phyloP scores from a whole-genome alignment of 1,284 basidiomycete genomes.

The Ganoderma sp. region DNA sequence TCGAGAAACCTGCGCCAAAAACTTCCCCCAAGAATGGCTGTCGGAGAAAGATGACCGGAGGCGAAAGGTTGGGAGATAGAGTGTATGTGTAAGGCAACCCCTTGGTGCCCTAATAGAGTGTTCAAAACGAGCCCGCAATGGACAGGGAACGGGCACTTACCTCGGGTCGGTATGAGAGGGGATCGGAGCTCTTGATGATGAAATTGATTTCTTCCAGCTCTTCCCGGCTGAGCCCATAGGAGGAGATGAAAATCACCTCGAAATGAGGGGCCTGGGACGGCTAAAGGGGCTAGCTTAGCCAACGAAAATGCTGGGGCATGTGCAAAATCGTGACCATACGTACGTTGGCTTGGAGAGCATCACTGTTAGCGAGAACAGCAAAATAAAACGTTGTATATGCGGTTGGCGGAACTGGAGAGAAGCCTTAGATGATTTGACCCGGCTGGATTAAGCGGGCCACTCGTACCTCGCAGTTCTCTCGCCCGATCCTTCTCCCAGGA shows the following conservation, averaged over 20 bases:
- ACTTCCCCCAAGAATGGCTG: conserved; percentile 75
- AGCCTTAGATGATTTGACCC: neutral
- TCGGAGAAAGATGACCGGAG: conserved; percentile 64
- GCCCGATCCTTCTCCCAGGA: conserved; percentile 81
- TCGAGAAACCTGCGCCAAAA: conserved; percentile 83
- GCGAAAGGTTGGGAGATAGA: conserved; percentile 52
- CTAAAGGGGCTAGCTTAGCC: conserved; percentile 37
- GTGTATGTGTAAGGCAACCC: conserved; percentile 59
- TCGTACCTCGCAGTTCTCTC: conserved; percentile 72
- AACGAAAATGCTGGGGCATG: neutral
- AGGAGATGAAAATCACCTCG: conserved; percentile 72
- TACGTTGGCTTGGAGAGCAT: conserved; percentile 46
- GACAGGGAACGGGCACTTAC: conserved; percentile 11
- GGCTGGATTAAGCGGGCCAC: neutral
- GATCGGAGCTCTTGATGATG: conserved; percentile 58
- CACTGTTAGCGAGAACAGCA: conserved; percentile 58
- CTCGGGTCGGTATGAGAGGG: conserved; percentile 39
- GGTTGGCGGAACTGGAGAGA: conserved; percentile 64
- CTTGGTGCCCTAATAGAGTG: conserved; percentile 17
- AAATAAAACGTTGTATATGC: conserved; percentile 83
- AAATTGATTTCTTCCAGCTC: conserved; percentile 76
- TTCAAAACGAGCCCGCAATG: neutral
- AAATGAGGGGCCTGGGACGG: conserved; percentile 59
- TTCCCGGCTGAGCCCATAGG: conserved; percentile 72
- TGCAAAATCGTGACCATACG: conserved; percentile 25